A percentile compares a stretch with the other conserved stretches of the same genome.
Conservation (phyloP, 805 yeast species). For the Pichia thaimueangensis region DNA sequence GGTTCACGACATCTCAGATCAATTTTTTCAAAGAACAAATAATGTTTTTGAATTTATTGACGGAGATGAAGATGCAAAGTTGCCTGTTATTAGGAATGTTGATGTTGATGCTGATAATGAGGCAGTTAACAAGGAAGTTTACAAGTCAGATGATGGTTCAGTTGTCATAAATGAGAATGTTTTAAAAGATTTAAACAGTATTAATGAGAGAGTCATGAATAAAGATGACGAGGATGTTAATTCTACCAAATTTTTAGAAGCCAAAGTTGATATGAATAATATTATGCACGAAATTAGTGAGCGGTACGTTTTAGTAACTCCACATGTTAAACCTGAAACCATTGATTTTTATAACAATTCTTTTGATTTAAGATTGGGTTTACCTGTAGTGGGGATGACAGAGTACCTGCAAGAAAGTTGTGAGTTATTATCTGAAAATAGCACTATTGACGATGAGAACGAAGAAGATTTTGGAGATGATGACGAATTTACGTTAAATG, state of each 20-base stretch:
- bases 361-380: neutral
- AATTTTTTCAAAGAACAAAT: neutral
- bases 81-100: conserved; percentile 2
- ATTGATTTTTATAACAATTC: neutral
- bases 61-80: neutral
- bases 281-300: neutral
- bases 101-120: neutral
- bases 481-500: neutral
- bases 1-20: neutral
- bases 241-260: neutral
- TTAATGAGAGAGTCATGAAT: neutral
- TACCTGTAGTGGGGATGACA: conserved; percentile 3
- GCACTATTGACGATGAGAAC: neutral
- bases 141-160: neutral
- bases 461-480: neutral
- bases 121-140: neutral
- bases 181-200: neutral
- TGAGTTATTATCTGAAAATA: neutral
- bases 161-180: neutral
- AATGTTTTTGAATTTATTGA: neutral
- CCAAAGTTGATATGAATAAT: neutral
- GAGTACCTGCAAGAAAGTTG: neutral
- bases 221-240: neutral
- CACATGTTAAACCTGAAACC: neutral
- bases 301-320: neutral